Conservation (phyloP, 495 filamentous ascomycete genomes). For the Talaromyces ruber region DNA sequence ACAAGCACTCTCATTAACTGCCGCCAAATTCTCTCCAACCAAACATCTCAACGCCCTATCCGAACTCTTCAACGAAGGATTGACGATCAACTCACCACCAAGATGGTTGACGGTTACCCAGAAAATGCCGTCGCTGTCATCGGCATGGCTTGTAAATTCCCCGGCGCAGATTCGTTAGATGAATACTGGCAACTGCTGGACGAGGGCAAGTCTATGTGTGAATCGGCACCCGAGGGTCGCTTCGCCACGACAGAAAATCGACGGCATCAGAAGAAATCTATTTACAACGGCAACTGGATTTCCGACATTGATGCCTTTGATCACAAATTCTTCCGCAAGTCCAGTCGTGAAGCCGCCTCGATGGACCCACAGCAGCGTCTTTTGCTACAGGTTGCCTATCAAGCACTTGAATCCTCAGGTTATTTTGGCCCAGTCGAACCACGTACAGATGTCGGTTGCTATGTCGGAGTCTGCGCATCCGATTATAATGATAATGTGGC, state of each 20-base stretch:
- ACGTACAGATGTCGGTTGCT: conserved; percentile 18
- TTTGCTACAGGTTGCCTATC: conserved; percentile 31
- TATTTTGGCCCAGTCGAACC: conserved; percentile 10
- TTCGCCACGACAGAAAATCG: conserved; percentile 8
- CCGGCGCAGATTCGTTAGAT: conserved; percentile 28
- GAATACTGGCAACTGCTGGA: conserved; percentile 31
- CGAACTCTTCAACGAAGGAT: too few species aligned
- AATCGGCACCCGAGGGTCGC: conserved; percentile 11
- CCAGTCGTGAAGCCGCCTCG: conserved; percentile 27
- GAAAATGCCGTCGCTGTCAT: conserved; percentile 27
- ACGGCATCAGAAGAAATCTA: conserved; percentile 6
- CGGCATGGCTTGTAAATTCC: conserved; percentile 33
- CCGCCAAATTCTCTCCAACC: too few species aligned
- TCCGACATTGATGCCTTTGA: conserved; percentile 28
- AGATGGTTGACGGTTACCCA: background rate
- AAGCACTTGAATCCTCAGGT: conserved; percentile 30
- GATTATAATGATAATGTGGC: conserved; percentile 28
- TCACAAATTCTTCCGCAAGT: conserved; percentile 33
- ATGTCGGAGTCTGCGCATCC: conserved; percentile 17
- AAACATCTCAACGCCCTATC: too few species aligned
- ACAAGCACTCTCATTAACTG: too few species aligned
- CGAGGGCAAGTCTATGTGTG: conserved; percentile 10
- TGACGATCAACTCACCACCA: too few species aligned
- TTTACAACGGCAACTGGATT: conserved; percentile 22
- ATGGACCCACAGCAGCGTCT: conserved; percentile 44